Conservation (phyloP, 31 red algal genomes). For the Endocladia muricata region DNA sequence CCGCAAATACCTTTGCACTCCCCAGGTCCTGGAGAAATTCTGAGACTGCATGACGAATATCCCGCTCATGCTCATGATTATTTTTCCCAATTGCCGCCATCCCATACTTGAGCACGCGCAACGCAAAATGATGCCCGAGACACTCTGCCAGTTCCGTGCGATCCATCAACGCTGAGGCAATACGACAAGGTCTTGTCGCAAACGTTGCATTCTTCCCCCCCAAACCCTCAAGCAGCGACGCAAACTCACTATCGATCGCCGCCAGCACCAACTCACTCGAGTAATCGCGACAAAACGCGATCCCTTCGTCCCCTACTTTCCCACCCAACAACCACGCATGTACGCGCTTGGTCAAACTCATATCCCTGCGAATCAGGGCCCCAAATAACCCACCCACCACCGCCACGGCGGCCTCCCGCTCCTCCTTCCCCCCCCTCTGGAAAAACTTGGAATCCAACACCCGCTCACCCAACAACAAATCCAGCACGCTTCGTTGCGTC, state of each 20-base stretch:
- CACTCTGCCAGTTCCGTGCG: constrained; percentile 51
- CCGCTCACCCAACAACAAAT: constrained; percentile 67
- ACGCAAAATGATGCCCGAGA: constrained; percentile 58
- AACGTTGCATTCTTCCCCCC: constrained; percentile 8
- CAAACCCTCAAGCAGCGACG: constrained; percentile 3
- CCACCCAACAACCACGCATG: constrained; percentile 68
- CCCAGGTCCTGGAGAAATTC: constrained; percentile 62
- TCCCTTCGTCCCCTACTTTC: constrained; percentile 28
- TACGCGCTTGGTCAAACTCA: constrained; percentile 76
- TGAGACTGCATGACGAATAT: constrained; percentile 41
- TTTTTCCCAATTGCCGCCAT: constrained; percentile 15
- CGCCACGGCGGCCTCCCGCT: constrained; percentile 38
- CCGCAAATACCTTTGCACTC: constrained; percentile 52
- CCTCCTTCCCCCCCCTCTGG: constrained; percentile 2
- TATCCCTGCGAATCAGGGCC: constrained; percentile 46
- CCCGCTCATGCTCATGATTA: constrained; percentile 34
- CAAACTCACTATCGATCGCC: constrained; percentile 45
- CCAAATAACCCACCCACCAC: constrained; percentile 67
- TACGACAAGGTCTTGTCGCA: constrained; percentile 50
- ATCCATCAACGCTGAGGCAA: constrained; percentile 61
- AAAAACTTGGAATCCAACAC: constrained; percentile 68
- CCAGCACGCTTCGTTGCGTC: constrained; percentile 66
- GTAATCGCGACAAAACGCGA: constrained; percentile 44
- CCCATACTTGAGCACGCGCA: constrained; percentile 65
- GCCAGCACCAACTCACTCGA: constrained; percentile 50